Conservation (phyloP, 2,329 filamentous ascomycete species). For the Alternaria consortialis region DNA sequence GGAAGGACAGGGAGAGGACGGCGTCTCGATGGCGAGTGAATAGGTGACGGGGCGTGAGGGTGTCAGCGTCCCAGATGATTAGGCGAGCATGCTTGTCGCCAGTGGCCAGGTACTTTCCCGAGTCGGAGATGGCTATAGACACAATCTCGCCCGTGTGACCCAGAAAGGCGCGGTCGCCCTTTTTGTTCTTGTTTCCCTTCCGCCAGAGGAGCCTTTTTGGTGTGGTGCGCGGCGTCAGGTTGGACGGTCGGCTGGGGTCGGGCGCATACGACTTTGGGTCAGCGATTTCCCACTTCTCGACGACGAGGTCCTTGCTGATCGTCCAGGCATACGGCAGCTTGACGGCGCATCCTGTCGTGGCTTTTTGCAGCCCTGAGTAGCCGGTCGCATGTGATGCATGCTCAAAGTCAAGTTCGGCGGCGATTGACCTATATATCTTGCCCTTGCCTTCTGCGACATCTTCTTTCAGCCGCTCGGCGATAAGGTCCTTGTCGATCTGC, state of each 20-base stretch:
- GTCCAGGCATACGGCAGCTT: slow-evolving; percentile 86
- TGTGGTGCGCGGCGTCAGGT: slow-evolving; percentile 64
- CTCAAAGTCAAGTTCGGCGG: slow-evolving; percentile 74
- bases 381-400: slow-evolving; percentile 75
- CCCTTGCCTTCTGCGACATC: slow-evolving; percentile 93
- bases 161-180: slow-evolving; percentile 67
- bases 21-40: slow-evolving; percentile 93
- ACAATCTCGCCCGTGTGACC: slow-evolving; percentile 85
- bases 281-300: slow-evolving; percentile 92
- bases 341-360: slow-evolving; percentile 81
- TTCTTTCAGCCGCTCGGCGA: slow-evolving; percentile 84
- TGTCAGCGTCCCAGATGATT: slow-evolving; percentile 86
- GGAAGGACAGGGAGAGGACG: slow-evolving; percentile 85
- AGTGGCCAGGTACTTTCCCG: slow-evolving; percentile 90
- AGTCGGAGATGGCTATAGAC: slow-evolving; percentile 83
- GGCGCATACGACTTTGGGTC: slow-evolving; percentile 48
- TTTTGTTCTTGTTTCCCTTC: slow-evolving; percentile 68
- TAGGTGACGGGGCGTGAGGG: slow-evolving; percentile 78
- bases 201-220: slow-evolving; percentile 71
- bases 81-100: slow-evolving; percentile 85
- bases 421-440: slow-evolving; percentile 83
- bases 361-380: slow-evolving; percentile 78
- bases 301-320: slow-evolving; percentile 80
- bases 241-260: slow-evolving; percentile 38
- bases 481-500: slow-evolving; percentile 90